Base-by-base conservation (phyloP, 106 monocot species). In the Dendrobium catenatum region DNA sequence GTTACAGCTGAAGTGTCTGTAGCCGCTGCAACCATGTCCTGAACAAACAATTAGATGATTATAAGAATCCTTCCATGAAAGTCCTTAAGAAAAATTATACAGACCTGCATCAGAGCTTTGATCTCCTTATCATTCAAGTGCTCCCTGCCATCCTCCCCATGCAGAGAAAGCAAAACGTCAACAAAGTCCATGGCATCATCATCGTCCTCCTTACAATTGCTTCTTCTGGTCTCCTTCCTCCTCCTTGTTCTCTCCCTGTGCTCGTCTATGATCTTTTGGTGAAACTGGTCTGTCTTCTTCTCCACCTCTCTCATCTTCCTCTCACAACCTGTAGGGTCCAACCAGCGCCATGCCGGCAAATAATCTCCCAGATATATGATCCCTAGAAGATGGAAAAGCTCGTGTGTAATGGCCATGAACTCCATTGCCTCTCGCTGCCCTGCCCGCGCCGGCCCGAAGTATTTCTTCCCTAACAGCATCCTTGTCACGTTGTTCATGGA, bases 11-110 rank as follows among this genome's bases (percentile, higher is more conserved):
- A 92, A 0, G 94, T 95, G 77, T 98, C 97, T 0, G 94, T 98
- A 0, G 92, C 94, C 0, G 94, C 94, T 0, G 92, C 92, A 18
- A 98, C 91, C 97, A 98, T 98, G 85, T 98, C 97, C 96, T 96
- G 81, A 10, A 8, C 4, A 61, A 61, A 61, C 22, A 22, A 4
- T 22, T 5, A 58, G 58, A 58, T 19, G 16, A 37, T 37, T 37
- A 37, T 37, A 37, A 37, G 37, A 0, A 37, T 3, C 37, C 37
- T 2, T 37, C 37, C 2, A 37, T 37, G 3, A 37, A 37, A 37
- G 37, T 37, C 37, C 37, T 37, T 37, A 2, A 37, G 37, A 37
- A 37, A 37, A 37, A 37, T 37, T 37, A 37, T 37, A 37, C 37
- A 37, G 3, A 93, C 93, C 94, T 92, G 97, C 77, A 94, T 90